Base-by-base conservation (phyloP, 2,329 filamentous ascomycete species). In the Fusarium sp. region DNA sequence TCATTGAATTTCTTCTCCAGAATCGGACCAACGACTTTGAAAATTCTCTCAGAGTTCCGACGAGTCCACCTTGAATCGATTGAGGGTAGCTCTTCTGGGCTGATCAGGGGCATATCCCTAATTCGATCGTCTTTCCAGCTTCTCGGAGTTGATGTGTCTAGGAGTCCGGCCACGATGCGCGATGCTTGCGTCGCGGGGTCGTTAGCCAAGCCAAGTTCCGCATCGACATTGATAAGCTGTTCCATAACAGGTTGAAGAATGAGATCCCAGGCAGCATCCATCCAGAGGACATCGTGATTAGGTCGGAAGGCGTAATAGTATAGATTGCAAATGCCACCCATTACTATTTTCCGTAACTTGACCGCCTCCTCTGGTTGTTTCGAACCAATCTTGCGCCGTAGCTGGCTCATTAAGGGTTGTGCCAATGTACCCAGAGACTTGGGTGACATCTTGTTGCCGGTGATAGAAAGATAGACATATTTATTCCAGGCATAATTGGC, bases 1-100 rank as follows among this genome's bases (percentile, higher is more conserved):
- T 87, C 87, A 52, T 85, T 81, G 49, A 93, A 89, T 51, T 85
- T 85, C 56, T 81, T 84, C 77, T 88, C 86, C 5, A 93, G 78
- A 20, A 90, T 81, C 11, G 89, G 85, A 6, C 82, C 81, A 9
- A 89, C 84, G 10, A 90, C 81, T 4, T 84, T 78, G 33, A 97
- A 86, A 6, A 97, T 84, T 43, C 83, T 84, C 2, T 81, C 75
- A 6, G 91, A 82, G 64, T 92, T 93, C 60, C 87, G 90, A 53
- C 95, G 88, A 14, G 96, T 84, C 96, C 96, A 99, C 81, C 91
- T 93, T 6, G 92, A 84, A 73, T 98, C 94, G 8, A 98, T 82
- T 8, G 90, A 82, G 7, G 94, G 92, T n/a, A 99, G 82, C 62
- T 97, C 93, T n/a, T 90, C 87, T 0, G 90, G 84, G 51, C 83